Evolutionary conservation across 495 filamentous ascomycete genomes (phyloP), one percentile per base, ranked within the genome.

Genomic region (Amniculicola lignicola): DNA sequence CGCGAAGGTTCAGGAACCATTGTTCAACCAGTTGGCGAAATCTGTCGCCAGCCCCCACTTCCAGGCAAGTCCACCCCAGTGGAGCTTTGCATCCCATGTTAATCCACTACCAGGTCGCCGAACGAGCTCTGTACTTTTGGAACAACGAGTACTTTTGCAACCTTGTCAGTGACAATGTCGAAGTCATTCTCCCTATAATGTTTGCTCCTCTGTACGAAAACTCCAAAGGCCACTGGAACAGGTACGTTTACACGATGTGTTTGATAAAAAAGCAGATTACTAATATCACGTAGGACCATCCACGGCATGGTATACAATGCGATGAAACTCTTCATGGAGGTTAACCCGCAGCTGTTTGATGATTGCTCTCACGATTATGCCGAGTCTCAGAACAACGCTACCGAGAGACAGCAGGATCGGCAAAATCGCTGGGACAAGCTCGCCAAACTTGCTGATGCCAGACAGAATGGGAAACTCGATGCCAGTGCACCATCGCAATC

Each of bases 81-180:
- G 15, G 19, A 21, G 40, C 15, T 4, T 5, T 14, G 28, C 15
- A 21, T 3, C 35, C n/a, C 16, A 29, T 23, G n/a, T 22, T 37
- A 19, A 9, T 37, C n/a, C 42, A 22, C n/a, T 31, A 57, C 14
- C 57, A 86, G 84, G 93, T 98, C 37, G 93, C 93, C 27, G 93
- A 99, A 69, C 82, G 93, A 61, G 93, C 94, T 1, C 82, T 99
- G 21, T 99, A 99, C 74, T 99, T 97, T 77, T 99, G 93, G 93
- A 99, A 99, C 73, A 99, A 99, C 67, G 93, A 99, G 69, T 99
- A 99, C 65, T 99, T 99, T 76, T 99, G 93, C 77, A 99, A 99
- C 67, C 76, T 99, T 50, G 93, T 99, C 48, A 96, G 91, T 77
- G 93, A 99, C 70, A 97, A 99, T 67, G 93, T 97, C 25, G 92